Evolutionary conservation across 1,139 yeast species (phyloP).

Genomic region (Candida sp.): DNA sequence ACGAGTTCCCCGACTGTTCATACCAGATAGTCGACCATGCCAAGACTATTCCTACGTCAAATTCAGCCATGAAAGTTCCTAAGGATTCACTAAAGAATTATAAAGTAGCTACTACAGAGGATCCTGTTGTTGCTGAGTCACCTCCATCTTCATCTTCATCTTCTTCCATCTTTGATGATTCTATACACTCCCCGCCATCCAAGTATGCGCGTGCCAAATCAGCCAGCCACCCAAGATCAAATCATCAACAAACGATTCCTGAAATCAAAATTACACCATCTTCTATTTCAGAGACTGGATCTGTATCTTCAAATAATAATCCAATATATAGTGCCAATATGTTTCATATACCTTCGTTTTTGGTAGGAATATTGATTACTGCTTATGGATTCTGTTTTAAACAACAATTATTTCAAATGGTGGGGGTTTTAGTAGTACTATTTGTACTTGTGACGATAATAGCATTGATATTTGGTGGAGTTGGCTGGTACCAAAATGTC

Average conservation of each 20-base stretch:
- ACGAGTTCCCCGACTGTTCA: conserved; percentile 27
- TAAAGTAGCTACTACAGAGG: neutral
- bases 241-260: neutral
- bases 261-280: neutral
- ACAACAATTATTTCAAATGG: neutral
- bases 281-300: neutral
- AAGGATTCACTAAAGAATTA: neutral
- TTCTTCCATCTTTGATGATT: neutral
- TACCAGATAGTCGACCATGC: conserved; percentile 14
- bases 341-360: conserved; percentile 1
- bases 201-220: neutral
- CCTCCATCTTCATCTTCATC: neutral
- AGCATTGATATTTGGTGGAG: neutral
- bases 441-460: neutral
- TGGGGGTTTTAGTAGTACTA: neutral
- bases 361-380: neutral
- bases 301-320: neutral
- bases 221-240: neutral
- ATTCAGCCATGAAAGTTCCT: conserved; percentile 1
- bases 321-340: neutral
- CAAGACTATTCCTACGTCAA: conserved; percentile 7
- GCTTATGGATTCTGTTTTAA: neutral
- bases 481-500: neutral
- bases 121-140: neutral
- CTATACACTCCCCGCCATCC: neutral